Base-by-base conservation (phyloP, 371 early-diverging fungal genomes). In the Coemansia sp. region DNA sequence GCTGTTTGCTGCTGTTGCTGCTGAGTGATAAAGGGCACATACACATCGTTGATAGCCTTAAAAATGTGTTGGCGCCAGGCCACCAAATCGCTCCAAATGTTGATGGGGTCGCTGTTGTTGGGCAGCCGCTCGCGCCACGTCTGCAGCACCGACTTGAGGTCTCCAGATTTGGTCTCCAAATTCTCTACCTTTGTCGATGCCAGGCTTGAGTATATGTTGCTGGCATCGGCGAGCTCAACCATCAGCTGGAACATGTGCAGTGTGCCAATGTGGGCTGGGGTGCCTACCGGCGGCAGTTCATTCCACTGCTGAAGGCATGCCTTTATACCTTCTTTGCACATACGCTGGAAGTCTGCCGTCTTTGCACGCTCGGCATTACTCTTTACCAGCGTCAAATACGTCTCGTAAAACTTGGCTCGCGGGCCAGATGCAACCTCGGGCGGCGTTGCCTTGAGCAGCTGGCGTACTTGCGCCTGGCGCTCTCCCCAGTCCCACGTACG, bases 71-170 rank as follows among this genome's bases (percentile, higher is more conserved):
- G 96, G 17, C 99, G 85, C 99, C 99, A 99, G 1, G 96, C 91
- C 3, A 98, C 95, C 21, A 98, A 79, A 66, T 98, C 96, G 68
- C 95, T 94, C 99, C 99, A 99, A 1, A 97, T 83, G 58, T 92
- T 90, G 72, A 99, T 96, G 73, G 96, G 94, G 66, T 99, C 99
- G 93, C 95, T 97, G 59, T 85, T 83, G 71, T 95, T 97, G 7
- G 99, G 99, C 52, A 99, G 79, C 26, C 99, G 87, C 65, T 99
- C 99, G 61, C 99, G 86, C 99, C 99, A 99, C 1, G 96, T 95
- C 58, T 88, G 87, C 15, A 99, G 77, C 12, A 93, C 86, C 36
- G 90, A 89, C 69, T 96, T 94, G 23, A 99, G 80, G 57, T 99
- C 97, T 41, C 87, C 87, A 4, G 93, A 89, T 68, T 90, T 89